Evolutionary conservation across 2,329 filamentous ascomycete genomes (phyloP).

Genomic region (Aschersonia sp.): DNA sequence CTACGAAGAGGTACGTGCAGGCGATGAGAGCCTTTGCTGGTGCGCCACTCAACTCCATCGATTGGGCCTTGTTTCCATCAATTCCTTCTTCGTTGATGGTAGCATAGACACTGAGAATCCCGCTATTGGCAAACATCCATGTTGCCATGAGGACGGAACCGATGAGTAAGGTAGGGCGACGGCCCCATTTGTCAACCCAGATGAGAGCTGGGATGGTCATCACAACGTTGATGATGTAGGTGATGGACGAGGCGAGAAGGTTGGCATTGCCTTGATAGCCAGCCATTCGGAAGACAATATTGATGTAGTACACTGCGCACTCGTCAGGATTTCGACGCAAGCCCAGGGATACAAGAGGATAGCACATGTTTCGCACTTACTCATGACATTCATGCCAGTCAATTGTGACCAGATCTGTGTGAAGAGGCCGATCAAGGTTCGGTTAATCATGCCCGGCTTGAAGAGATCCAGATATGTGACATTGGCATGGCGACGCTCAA

Average conservation of each 20-base stretch:
- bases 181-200: constrained; percentile 63
- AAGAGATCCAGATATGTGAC: constrained; percentile 61
- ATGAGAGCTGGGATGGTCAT: constrained; percentile 67
- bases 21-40: constrained; percentile 49
- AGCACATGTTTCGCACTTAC: constrained; percentile 21
- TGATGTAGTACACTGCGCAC: constrained; percentile 45
- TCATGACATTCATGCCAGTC: constrained; percentile 42
- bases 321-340: not conserved
- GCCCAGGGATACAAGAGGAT: not conserved
- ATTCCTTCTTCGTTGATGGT: constrained; percentile 25
- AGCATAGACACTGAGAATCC: constrained; percentile 33
- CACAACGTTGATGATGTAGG: constrained; percentile 61
- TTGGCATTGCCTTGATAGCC: constrained; percentile 29
- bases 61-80: constrained; percentile 28
- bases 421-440: constrained; percentile 34
- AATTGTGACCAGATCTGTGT: constrained; percentile 44
- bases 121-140: constrained; percentile 42
- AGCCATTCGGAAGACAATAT: constrained; percentile 23
- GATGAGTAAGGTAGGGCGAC: constrained; percentile 51
- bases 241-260: constrained; percentile 38
- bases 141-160: constrained; percentile 51
- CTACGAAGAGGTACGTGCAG: constrained; percentile 51
- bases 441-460: constrained; percentile 47
- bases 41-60: constrained; percentile 27
- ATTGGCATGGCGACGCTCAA: constrained; percentile 55